Conservation (phyloP, 345 rosid species). For the Hibiscus trionum region DNA sequence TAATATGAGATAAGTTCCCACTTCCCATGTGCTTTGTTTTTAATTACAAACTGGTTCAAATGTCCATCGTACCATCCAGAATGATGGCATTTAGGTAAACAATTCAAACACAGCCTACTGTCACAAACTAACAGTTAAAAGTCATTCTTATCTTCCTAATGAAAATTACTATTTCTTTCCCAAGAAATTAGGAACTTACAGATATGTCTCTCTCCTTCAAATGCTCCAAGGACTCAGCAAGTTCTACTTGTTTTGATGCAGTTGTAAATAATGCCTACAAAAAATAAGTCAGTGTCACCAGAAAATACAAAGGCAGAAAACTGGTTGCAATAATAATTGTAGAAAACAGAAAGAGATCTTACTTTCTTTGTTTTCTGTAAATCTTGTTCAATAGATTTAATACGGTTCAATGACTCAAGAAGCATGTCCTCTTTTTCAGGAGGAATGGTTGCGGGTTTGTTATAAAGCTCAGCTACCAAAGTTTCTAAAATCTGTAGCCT, state of each 20-base stretch:
- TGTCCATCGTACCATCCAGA: too few relatives aligned
- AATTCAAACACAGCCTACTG: background rate
- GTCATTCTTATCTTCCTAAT: background rate
- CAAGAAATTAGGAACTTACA: conserved; percentile 34
- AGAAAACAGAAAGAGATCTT: conserved; percentile 5
- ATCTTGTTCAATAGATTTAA: conserved; percentile 75
- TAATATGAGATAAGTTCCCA: too few relatives aligned
- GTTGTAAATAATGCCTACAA: conserved; percentile 78
- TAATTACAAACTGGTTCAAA: too few relatives aligned
- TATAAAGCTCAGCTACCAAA: conserved; percentile 56
- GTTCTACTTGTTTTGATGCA: conserved; percentile 83
- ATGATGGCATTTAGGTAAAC: background rate
- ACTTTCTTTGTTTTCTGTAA: conserved; percentile 86
- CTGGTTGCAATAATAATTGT: background rate
- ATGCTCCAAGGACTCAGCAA: conserved; percentile 74
- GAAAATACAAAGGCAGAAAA: background rate
- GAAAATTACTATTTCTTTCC: background rate
- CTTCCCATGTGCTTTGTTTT: too few relatives aligned
- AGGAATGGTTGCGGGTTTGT: conserved; percentile 63
- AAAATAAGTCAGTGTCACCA: background rate
- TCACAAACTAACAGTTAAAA: background rate
- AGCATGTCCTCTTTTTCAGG: conserved; percentile 86
- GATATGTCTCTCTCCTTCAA: conserved; percentile 39
- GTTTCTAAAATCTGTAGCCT: conserved; percentile 74
- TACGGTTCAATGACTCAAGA: conserved; percentile 71